Percentiles rank a stretch among this genome's conserved stretches.
Conservation (phyloP, 305 asterid genomes). For the Solanum chacoense region DNA sequence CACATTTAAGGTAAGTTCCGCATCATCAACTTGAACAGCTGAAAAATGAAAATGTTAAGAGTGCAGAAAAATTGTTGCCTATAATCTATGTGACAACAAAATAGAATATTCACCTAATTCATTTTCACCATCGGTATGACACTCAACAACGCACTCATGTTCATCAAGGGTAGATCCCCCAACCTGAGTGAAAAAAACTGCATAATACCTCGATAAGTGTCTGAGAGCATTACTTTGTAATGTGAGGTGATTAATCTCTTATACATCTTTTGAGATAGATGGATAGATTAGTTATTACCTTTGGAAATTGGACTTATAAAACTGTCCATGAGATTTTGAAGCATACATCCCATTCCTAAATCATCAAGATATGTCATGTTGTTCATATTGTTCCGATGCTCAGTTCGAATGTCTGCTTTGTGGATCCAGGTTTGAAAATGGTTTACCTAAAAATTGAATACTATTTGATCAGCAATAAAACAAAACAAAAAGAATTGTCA, state of each 20-base stretch:
- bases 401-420: not conserved
- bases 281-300: not conserved
- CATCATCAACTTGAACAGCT: not conserved
- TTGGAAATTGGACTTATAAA: not conserved
- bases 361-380: not conserved
- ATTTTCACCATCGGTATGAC: not conserved
- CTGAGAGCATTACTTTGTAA: not conserved
- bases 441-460: not conserved
- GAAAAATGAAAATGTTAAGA: not conserved
- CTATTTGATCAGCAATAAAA: not conserved
- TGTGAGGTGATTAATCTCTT: not conserved
- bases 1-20: not conserved
- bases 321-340: not conserved
- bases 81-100: not conserved
- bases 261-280: not conserved
- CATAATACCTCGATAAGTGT: not conserved
- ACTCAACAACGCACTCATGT: not conserved
- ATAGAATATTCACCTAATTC: not conserved
- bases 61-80: not conserved
- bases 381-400: not conserved
- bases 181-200: not conserved
- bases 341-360: not conserved
- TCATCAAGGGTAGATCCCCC: not conserved
- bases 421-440: not conserved
- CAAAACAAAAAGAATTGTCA: not conserved